These are phyloP conservation scores for Ceratonia siliqua DNA, from an alignment of 306 rosid genomes.

Conservation along the genomic window DNA sequence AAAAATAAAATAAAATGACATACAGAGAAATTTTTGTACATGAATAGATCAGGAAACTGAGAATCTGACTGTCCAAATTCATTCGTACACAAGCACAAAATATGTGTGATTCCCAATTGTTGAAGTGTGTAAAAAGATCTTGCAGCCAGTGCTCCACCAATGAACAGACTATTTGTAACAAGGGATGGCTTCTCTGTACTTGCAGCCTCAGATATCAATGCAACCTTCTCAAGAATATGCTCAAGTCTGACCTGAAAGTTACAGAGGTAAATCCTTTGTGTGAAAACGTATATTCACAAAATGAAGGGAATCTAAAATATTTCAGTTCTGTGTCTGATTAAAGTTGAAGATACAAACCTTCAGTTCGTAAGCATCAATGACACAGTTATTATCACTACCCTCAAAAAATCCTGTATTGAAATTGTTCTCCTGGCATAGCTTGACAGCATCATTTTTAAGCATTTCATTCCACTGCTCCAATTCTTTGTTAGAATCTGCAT, in stretches of 20 bases:
- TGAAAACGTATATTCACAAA: constrained; percentile 11
- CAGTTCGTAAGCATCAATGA: constrained; percentile 87
- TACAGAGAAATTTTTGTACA: constrained; percentile 80
- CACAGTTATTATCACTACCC: constrained; percentile 74
- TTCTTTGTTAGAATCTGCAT: constrained; percentile 84
- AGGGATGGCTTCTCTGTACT: constrained; percentile 83
- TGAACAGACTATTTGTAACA: constrained; percentile 63
- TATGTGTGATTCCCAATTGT: constrained; percentile 75
- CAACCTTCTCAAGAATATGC: constrained; percentile 91
- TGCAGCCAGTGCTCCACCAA: constrained; percentile 91
- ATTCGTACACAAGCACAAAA: constrained; percentile 82
- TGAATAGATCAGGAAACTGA: constrained; percentile 81
- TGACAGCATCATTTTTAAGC: constrained; percentile 85
- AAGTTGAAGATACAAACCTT: constrained; percentile 52
- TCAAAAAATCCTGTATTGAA: constrained; percentile 91
- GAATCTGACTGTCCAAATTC: constrained; percentile 98
- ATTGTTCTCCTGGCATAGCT: constrained; percentile 82
- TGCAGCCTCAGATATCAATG: constrained; percentile 86
- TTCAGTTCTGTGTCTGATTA: not conserved
- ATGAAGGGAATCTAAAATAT: not conserved
- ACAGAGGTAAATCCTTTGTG: not conserved
- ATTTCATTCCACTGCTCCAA: constrained; percentile 95
- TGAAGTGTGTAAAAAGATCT: constrained; percentile 84
- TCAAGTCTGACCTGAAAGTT: constrained; percentile 86
- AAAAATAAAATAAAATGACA: constrained; percentile 34